phyloP scores from a whole-genome alignment of 2,329 filamentous ascomycete species.

The Gremmenia infestans region DNA sequence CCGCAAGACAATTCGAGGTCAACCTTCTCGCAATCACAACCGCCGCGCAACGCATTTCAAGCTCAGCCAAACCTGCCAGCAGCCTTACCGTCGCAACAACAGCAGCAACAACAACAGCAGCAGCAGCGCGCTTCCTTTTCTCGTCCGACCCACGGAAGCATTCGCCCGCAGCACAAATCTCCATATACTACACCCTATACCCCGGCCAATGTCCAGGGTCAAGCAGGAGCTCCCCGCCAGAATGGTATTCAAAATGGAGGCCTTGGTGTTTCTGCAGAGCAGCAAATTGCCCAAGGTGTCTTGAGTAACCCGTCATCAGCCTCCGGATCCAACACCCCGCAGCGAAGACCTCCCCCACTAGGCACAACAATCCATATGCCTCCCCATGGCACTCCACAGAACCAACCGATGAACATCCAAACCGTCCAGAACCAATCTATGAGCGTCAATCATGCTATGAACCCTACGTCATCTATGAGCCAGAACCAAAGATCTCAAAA shows the following conservation, averaged over 20 bases:
- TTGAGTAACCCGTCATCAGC: conserved; percentile 24
- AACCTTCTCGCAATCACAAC: conserved; percentile 19
- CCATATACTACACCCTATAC: conserved; percentile 30
- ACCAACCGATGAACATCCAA: conserved; percentile 15
- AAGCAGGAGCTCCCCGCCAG: conserved; percentile 17
- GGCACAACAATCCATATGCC: conserved; percentile 30
- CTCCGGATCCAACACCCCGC: conserved; percentile 25
- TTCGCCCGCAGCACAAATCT: conserved; percentile 27
- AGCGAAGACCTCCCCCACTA: conserved; percentile 29
- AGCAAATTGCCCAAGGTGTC: conserved; percentile 32
- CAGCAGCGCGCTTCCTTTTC: conserved; percentile 16
- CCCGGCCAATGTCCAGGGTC: conserved; percentile 20
- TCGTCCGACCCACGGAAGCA: conserved; percentile 22
- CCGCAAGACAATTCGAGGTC: conserved; percentile 25
- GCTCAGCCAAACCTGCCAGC: conserved; percentile 21
- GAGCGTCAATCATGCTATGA: conserved; percentile 29
- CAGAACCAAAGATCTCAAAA: conserved; percentile 27
- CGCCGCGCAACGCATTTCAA: conserved; percentile 22
- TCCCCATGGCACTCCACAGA: conserved; percentile 22
- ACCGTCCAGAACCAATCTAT: conserved; percentile 18
- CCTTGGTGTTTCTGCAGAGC: conserved; percentile 28
- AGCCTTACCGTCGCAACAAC: conserved; percentile 24
- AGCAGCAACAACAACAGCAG: conserved; percentile 14
- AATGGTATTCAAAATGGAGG: conserved; percentile 19
- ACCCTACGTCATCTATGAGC: conserved; percentile 20